These are phyloP conservation scores for Fusarium guadeloupense DNA, from an alignment of 2,329 filamentous ascomycete genomes.

Conservation along the genomic window DNA sequence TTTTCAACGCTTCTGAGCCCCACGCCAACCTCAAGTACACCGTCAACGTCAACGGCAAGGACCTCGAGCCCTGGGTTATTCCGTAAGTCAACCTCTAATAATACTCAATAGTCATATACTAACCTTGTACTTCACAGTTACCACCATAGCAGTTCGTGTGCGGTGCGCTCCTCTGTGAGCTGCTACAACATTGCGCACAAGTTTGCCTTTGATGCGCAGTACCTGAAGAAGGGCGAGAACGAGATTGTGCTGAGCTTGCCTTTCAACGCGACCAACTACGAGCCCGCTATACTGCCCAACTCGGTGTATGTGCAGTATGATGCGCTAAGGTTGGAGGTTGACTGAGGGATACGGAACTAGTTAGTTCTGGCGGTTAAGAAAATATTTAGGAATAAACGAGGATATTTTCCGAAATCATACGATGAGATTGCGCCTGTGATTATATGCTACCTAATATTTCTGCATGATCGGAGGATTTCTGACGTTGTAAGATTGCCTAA, in stretches of 20 bases:
- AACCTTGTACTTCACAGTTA: conserved; percentile 29
- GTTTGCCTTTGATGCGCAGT: conserved; percentile 62
- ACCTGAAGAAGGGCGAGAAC: conserved; percentile 63
- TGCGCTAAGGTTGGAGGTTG: conserved; percentile 67
- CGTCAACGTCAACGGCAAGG: conserved; percentile 52
- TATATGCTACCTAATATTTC: neutral
- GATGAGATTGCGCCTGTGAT: neutral
- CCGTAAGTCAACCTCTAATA: conserved; percentile 50
- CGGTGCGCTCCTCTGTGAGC: conserved; percentile 65
- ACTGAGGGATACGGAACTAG: conserved; percentile 5
- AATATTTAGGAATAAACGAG: conserved; percentile 4
- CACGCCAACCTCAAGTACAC: conserved; percentile 63
- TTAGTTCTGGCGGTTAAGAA: neutral
- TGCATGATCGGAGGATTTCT: conserved; percentile 34
- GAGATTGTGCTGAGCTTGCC: conserved; percentile 66
- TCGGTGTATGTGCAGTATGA: conserved; percentile 73
- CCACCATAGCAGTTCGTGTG: conserved; percentile 59
- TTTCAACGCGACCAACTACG: conserved; percentile 66
- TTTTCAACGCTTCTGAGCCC: conserved; percentile 61
- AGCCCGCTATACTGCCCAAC: conserved; percentile 64
- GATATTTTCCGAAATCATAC: conserved; percentile 13
- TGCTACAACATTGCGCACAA: conserved; percentile 71
- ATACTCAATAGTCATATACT: neutral
- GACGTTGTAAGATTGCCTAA: neutral
- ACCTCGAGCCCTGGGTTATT: conserved; percentile 64